A percentile compares a stretch with the other conserved stretches of the same genome.
phyloP scores from a whole-genome alignment of 768 basidiomycete genomes.

The Leccinum boreale region DNA sequence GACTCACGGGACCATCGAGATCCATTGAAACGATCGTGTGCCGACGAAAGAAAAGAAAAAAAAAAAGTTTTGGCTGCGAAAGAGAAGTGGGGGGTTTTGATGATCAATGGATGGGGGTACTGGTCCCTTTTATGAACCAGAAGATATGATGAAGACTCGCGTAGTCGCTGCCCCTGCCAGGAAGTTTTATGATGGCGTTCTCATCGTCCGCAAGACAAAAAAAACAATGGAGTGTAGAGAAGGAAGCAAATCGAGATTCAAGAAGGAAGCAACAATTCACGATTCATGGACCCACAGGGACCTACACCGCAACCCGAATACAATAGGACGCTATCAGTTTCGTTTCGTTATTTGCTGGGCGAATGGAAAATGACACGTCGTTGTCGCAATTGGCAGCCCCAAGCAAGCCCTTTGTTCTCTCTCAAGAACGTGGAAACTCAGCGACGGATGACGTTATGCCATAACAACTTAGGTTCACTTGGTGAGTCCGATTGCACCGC shows the following conservation, averaged over 20 bases:
- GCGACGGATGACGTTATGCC: background rate
- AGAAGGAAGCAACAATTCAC: background rate
- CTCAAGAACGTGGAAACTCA: background rate
- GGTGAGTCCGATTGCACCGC: too few species aligned
- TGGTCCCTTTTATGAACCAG: slow-evolving; percentile 18
- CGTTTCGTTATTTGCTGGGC: slow-evolving; percentile 1
- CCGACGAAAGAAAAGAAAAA: background rate
- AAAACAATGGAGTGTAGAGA: background rate
- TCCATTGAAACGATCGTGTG: slow-evolving; percentile 9
- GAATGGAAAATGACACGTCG: background rate
- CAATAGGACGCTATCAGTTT: slow-evolving; percentile 9
- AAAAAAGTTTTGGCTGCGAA: background rate
- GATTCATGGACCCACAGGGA: slow-evolving; percentile 20
- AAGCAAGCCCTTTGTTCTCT: background rate
- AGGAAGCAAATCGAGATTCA: background rate
- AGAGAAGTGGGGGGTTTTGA: background rate
- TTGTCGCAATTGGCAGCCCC: slow-evolving; percentile 2
- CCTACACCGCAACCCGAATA: slow-evolving; percentile 19
- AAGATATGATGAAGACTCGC: background rate
- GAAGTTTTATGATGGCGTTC: slow-evolving; percentile 1
- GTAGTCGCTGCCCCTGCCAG: background rate
- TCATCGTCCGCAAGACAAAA: slow-evolving; percentile 16
- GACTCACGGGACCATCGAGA: slow-evolving; percentile 15
- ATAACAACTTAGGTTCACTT: background rate
- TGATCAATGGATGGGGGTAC: background rate